phyloP scores from a whole-genome alignment of 2,329 filamentous ascomycete species.

The Hortaea sp. region DNA sequence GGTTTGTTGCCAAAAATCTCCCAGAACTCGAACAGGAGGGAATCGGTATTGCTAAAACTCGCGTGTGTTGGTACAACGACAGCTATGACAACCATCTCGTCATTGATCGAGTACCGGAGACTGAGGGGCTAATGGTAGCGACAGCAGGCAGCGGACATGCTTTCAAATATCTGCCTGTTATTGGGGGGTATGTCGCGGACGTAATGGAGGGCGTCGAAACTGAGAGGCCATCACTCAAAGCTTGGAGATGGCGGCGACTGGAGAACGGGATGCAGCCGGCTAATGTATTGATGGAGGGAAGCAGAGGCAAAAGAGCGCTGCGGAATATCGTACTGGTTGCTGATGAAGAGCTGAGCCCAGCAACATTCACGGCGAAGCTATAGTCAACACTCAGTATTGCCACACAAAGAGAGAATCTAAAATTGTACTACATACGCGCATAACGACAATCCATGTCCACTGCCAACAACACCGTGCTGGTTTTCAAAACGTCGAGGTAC shows the following conservation, averaged over 20 bases:
- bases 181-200: conserved; percentile 2
- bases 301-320: background rate
- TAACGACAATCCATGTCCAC: no score
- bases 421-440: no score
- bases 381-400: no score
- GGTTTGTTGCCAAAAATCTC: conserved; percentile 35
- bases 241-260: conserved; percentile 1
- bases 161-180: conserved; percentile 3
- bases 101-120: conserved; percentile 16
- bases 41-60: conserved; percentile 31
- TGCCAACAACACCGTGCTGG: no score
- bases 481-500: no score
- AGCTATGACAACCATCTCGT: conserved; percentile 24
- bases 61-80: conserved; percentile 45
- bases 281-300: background rate
- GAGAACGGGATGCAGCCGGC: background rate
- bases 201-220: background rate
- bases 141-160: conserved; percentile 13
- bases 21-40: conserved; percentile 18
- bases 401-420: no score
- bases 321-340: background rate
- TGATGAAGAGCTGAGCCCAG: background rate
- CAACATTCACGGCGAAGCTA: no score
- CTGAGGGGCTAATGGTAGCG: conserved; percentile 17
- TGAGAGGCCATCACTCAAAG: background rate